Conservation (phyloP, 1,139 yeast species). For the Waltiozyma sp. region DNA sequence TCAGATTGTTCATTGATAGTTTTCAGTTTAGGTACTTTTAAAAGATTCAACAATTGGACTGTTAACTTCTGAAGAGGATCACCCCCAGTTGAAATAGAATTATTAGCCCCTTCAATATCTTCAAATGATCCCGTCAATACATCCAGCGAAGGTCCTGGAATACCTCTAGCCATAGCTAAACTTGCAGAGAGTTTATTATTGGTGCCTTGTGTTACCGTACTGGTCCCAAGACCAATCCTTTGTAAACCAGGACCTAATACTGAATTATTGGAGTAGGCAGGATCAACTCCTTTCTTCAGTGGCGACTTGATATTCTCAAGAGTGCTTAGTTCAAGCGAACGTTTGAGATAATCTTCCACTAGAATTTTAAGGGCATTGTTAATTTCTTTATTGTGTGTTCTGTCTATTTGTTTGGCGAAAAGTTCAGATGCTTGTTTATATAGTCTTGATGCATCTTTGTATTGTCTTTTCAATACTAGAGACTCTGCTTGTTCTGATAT, state of each 20-base stretch:
- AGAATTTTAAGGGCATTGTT: constrained; percentile 11
- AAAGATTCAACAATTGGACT: constrained; percentile 11
- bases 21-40: constrained; percentile 11
- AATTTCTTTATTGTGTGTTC: constrained; percentile 12
- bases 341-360: constrained; percentile 8
- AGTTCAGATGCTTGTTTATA: constrained; percentile 10
- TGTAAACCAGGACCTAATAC: not conserved
- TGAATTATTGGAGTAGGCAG: not conserved
- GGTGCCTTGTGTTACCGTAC: not conserved
- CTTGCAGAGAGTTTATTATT: constrained; percentile 3
- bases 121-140: constrained; percentile 1
- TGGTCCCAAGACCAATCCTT: not conserved
- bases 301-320: constrained; percentile 2
- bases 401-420: constrained; percentile 5
- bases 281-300: not conserved
- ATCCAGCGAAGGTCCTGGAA: not conserved
- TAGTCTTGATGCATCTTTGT: constrained; percentile 12
- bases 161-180: constrained; percentile 9
- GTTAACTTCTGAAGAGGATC: constrained; percentile 16
- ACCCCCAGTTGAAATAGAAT: not conserved
- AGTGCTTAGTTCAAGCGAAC: constrained; percentile 10
- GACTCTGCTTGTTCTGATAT: constrained; percentile 15
- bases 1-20: constrained; percentile 1
- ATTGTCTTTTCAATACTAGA: constrained; percentile 8
- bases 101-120: constrained; percentile 2